Evolutionary conservation across 257 asterid species (phyloP).

Genomic region (Ballota nigra): DNA sequence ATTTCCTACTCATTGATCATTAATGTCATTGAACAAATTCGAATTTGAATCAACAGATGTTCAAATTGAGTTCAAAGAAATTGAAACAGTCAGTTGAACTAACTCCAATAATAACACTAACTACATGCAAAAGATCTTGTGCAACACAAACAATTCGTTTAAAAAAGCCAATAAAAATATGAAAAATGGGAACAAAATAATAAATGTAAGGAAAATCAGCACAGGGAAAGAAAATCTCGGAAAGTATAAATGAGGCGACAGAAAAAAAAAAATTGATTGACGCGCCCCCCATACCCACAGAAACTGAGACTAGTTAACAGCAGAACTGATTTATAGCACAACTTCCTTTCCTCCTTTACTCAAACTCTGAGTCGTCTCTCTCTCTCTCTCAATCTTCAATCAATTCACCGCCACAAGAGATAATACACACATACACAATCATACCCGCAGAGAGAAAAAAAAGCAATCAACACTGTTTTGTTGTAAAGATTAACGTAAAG

Average conservation of each 20-base stretch:
- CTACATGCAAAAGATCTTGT: too few species aligned
- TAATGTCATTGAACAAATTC: too few species aligned
- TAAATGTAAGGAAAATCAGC: too few species aligned
- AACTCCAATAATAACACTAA: too few species aligned
- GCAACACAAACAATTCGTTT: too few species aligned
- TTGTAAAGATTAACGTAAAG: constrained; percentile 60
- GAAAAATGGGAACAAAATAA: too few species aligned
- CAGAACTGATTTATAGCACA: constrained; percentile 24
- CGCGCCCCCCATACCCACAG: constrained; percentile 20
- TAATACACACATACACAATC: constrained; percentile 51
- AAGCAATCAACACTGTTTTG: constrained; percentile 49
- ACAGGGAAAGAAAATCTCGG: background rate
- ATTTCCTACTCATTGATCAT: too few species aligned
- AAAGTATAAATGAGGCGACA: constrained; percentile 11
- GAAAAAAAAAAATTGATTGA: constrained; percentile 31
- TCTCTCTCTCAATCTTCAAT: constrained; percentile 31
- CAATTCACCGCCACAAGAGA: constrained; percentile 26
- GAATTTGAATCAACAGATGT: too few species aligned
- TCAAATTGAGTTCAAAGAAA: too few species aligned
- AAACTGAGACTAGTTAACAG: constrained; percentile 22
- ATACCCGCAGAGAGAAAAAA: constrained; percentile 33
- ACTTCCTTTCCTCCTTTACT: constrained; percentile 37
- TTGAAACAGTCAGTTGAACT: too few species aligned
- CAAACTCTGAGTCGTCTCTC: constrained; percentile 28
- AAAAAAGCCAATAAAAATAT: too few species aligned